Percentiles rank a stretch among this genome's conserved stretches.
Evolutionary conservation across 495 filamentous ascomycete species (phyloP).

Genomic region (Cairneyella variabilis): DNA sequence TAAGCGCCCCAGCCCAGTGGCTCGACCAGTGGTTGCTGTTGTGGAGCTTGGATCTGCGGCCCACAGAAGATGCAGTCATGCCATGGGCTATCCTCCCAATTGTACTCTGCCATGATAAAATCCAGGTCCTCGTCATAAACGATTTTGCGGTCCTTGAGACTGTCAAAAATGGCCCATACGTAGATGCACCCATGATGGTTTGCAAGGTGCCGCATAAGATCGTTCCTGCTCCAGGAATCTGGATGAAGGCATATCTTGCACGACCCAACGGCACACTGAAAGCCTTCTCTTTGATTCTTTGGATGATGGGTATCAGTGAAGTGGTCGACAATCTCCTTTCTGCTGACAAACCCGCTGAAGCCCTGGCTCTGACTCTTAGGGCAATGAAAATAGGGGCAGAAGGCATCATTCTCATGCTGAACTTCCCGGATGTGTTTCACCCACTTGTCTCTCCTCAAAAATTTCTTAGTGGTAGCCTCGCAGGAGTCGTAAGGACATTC

Average conservation of each 20-base stretch:
- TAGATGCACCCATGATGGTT: not conserved
- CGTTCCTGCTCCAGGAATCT: not conserved
- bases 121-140: not conserved
- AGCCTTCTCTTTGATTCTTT: not conserved
- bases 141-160: not conserved
- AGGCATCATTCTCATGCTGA: slow-evolving; percentile 8
- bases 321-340: not conserved
- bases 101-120: not conserved
- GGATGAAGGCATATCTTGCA: not conserved
- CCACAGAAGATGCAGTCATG: not conserved
- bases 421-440: slow-evolving; percentile 14
- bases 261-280: not conserved
- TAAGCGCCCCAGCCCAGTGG: too few species aligned
- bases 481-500: slow-evolving; percentile 9
- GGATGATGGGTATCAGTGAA: not conserved
- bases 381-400: slow-evolving; percentile 8
- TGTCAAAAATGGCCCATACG: not conserved
- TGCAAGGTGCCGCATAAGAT: not conserved
- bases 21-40: too few species aligned
- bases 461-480: not conserved
- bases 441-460: slow-evolving; percentile 14
- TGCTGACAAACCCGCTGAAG: not conserved
- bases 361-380: not conserved
- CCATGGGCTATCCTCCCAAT: not conserved
- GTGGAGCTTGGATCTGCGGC: slow-evolving; percentile 33